These are phyloP conservation scores for Penicillium sp. DNA, from an alignment of 2,329 filamentous ascomycete species.

Conservation along the genomic window DNA sequence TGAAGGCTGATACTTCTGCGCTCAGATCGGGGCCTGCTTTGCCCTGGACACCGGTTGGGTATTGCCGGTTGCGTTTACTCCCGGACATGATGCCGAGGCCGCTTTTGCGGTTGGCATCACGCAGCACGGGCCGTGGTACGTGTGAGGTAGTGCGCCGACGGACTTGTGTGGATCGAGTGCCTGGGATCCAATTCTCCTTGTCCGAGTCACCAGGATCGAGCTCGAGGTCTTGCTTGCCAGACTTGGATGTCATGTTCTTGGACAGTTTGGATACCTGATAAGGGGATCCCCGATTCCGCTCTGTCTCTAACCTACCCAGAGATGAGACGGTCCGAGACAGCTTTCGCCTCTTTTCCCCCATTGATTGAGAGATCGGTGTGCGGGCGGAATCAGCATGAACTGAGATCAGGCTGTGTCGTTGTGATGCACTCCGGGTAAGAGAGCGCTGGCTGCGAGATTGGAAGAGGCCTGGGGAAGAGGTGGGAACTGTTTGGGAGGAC, in stretches of 20 bases:
- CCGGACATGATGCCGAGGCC: constrained; percentile 33
- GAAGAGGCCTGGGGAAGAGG: constrained; percentile 77
- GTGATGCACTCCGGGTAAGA: constrained; percentile 57
- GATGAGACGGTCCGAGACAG: constrained; percentile 67
- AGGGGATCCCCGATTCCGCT: constrained; percentile 46
- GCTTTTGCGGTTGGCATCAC: constrained; percentile 47
- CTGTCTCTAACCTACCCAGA: constrained; percentile 64
- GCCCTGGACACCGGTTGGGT: constrained; percentile 37
- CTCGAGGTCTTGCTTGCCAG: constrained; percentile 48
- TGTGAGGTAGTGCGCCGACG: constrained; percentile 43
- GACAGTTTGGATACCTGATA: constrained; percentile 34
- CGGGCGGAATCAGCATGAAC: constrained; percentile 53
- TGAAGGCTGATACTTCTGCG: constrained; percentile 74
- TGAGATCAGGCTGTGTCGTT: constrained; percentile 57
- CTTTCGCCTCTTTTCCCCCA: constrained; percentile 65
- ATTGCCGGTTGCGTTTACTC: constrained; percentile 39
- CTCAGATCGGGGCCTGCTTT: constrained; percentile 56
- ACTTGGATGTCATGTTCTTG: constrained; percentile 36
- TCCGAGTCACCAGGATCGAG: constrained; percentile 75
- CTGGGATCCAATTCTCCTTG: constrained; percentile 85
- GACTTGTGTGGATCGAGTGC: constrained; percentile 50
- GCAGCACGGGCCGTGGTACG: constrained; percentile 50
- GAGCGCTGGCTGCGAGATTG: constrained; percentile 69
- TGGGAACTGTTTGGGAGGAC: constrained; percentile 71
- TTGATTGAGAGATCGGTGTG: constrained; percentile 55